Percentiles rank a stretch among this genome's conserved stretches.
Evolutionary conservation across 331 rosid genomes (phyloP).

Genomic region (Cydonia oblonga): DNA sequence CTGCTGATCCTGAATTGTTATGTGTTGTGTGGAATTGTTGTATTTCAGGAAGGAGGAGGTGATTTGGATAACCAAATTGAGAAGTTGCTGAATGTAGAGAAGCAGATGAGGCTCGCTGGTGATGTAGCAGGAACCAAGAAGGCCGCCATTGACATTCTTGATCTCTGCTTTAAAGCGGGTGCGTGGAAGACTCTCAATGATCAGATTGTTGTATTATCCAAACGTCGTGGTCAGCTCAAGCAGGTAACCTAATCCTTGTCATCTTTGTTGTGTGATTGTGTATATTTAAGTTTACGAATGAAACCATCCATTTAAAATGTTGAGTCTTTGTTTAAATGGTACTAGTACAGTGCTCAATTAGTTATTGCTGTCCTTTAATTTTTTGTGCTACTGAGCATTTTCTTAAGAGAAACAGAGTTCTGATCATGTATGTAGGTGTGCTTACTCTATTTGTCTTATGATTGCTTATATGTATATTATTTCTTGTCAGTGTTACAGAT

Average conservation of each 20-base stretch:
- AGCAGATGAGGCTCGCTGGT: not conserved
- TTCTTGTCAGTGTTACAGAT: too few species aligned
- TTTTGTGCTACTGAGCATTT: not conserved
- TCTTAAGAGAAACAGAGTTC: not conserved
- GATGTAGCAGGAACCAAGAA: slow-evolving; percentile 50
- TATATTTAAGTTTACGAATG: not conserved
- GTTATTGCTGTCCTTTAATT: not conserved
- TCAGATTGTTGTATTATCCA: slow-evolving; percentile 80
- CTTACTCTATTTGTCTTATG: not conserved
- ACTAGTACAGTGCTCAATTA: not conserved
- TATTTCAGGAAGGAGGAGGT: not conserved
- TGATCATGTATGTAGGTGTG: not conserved
- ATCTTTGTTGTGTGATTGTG: not conserved
- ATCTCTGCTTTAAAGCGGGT: slow-evolving; percentile 71
- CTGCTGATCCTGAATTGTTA: not conserved
- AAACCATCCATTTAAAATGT: not conserved
- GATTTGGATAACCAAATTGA: not conserved
- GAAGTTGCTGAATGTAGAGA: not conserved
- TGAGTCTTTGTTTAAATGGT: not conserved
- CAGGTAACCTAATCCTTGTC: slow-evolving; percentile 41
- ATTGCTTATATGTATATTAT: not conserved
- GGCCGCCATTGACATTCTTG: slow-evolving; percentile 75
- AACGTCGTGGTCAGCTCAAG: slow-evolving; percentile 99
- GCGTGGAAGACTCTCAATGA: slow-evolving; percentile 94
- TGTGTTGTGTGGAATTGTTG: too few species aligned